Evolutionary conservation across 2,329 filamentous ascomycete genomes (phyloP).

Genomic region (Phoma sp.): DNA sequence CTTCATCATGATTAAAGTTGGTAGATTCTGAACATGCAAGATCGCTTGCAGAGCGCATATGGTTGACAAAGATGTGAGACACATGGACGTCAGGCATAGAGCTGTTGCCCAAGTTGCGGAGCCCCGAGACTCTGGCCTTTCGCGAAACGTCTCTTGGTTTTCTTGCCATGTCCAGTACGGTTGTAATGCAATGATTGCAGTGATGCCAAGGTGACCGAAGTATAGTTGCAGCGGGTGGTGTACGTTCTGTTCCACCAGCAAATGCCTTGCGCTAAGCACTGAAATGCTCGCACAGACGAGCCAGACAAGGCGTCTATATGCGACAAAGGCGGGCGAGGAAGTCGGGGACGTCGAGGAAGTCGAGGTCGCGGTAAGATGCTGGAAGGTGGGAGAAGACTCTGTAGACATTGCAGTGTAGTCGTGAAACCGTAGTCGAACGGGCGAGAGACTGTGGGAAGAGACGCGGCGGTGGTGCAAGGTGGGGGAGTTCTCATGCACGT

Average conservation of each 20-base stretch:
- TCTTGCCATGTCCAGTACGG: neutral
- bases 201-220: slow-evolving; percentile 21
- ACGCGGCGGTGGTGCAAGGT: too few species aligned
- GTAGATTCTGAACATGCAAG: slow-evolving; percentile 41
- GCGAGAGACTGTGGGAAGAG: too few species aligned
- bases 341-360: too few species aligned
- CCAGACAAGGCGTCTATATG: slow-evolving; percentile 25
- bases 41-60: slow-evolving; percentile 37
- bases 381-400: too few species aligned
- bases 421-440: too few species aligned
- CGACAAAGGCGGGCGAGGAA: too few species aligned
- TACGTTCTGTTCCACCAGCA: slow-evolving; percentile 34
- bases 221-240: slow-evolving; percentile 32
- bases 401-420: too few species aligned
- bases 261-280: slow-evolving; percentile 28
- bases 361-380: too few species aligned
- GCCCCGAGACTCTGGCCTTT: neutral
- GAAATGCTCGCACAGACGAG: slow-evolving; percentile 25
- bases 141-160: neutral
- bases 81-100: slow-evolving; percentile 7
- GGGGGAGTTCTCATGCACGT: too few species aligned
- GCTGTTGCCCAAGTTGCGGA: slow-evolving; percentile 3
- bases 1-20: slow-evolving; percentile 39
- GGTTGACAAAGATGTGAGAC: slow-evolving; percentile 30
- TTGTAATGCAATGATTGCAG: slow-evolving; percentile 8